Evolutionary conservation across 2,329 filamentous ascomycete species (phyloP), one percentile per base, ranked within the genome.

Genomic region (Fusarium sp.): DNA sequence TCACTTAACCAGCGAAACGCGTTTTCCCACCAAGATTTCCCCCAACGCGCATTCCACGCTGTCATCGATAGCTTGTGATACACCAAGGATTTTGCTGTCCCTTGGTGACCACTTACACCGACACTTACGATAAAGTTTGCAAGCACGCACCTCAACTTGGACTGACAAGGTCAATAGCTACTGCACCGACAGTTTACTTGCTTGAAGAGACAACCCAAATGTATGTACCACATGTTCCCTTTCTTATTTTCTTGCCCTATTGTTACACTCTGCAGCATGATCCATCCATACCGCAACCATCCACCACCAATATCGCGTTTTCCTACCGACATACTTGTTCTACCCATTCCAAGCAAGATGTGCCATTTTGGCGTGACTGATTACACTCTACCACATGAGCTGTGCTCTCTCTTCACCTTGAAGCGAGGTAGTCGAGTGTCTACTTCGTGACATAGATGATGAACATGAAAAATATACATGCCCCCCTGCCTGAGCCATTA

Each of bases 81-180:
- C 44, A 29, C 43, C 33, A 38, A 52, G 46, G 60, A 57, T 39
- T 29, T 57, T 59, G 52, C 39, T 41, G 54, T 55, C 43, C 35
- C 54, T 55, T 55, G 49, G 61, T 62, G 59, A 48, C 66, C 71
- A 75, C 68, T 75, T 73, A 74, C 70, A 76, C 71, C 69, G 66
- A 74, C 71, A 66, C 55, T 67, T 76, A 53, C 59, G 39, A 37
- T 65, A 53, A 66, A 68, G 24, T 50, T 62, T 41, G 61, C 56
- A 53, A 55, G 63, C 63, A 64, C 50, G 47, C 49, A 48, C 35
- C 46, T 57, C 57, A 44, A 66, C 63, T 63, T 57, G 64, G 65
- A 63, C 72, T 74, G 66, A 74, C 71, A 64, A 60, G 47, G 58
- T 61, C 42, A 59, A 73, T 68, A 74, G 73, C 62, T 65, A 60